Evolutionary conservation across 306 rosid species (phyloP).

Genomic region (Pachyrhizus erosus): DNA sequence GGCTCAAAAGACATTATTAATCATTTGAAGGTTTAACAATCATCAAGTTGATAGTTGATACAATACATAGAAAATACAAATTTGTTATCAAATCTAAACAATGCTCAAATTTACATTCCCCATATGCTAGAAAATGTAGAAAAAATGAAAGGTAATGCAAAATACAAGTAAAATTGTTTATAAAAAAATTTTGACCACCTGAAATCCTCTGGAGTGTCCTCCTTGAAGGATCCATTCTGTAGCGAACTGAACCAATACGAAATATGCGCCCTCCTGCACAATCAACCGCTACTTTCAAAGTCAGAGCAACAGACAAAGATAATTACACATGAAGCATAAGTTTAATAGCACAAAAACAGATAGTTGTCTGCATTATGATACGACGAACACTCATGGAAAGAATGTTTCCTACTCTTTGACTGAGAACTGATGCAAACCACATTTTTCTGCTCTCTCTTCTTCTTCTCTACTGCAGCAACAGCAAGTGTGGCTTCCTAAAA

Average conservation of each 20-base stretch:
- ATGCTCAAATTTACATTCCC: not conserved
- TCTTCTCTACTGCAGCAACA: constrained; percentile 93
- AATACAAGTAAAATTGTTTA: constrained; percentile 1
- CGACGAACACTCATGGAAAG: constrained; percentile 58
- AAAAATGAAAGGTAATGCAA: constrained; percentile 21
- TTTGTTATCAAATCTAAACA: not conserved
- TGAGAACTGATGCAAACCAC: constrained; percentile 55
- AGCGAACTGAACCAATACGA: constrained; percentile 74
- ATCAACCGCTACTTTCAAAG: constrained; percentile 46
- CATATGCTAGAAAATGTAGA: constrained; percentile 20
- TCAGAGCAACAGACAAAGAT: constrained; percentile 42
- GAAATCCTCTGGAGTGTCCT: constrained; percentile 85
- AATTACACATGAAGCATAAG: constrained; percentile 21
- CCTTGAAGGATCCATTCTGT: constrained; percentile 88
- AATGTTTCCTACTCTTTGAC: constrained; percentile 65
- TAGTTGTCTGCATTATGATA: constrained; percentile 31
- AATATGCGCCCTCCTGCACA: constrained; percentile 80
- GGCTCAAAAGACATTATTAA: not conserved
- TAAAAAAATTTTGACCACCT: constrained; percentile 55
- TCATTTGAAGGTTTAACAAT: not conserved
- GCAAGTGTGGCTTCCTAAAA: constrained; percentile 92
- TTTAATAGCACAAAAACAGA: constrained; percentile 13
- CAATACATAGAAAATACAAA: not conserved
- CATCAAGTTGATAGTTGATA: not conserved
- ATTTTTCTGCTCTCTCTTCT: constrained; percentile 78